Base-by-base conservation (phyloP, 2,329 filamentous ascomycete genomes). In the Peltaster fructicola region DNA sequence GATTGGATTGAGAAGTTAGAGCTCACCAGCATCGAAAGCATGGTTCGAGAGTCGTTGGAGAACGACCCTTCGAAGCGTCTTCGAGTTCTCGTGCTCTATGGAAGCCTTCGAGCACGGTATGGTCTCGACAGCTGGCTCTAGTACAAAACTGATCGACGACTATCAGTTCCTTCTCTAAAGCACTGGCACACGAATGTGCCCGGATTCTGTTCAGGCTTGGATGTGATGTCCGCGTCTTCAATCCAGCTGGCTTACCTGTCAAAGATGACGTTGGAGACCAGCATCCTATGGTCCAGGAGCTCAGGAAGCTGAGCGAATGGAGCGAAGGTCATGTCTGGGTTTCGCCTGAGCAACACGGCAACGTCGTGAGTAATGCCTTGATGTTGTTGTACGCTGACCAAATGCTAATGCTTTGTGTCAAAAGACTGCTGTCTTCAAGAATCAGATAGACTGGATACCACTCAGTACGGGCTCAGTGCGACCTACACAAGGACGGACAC, bases 381-480 rank as follows among this genome's bases (percentile, higher is more conserved):
- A 12, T 15, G 8, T 15, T 4, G 23, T 25, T n/a, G 17, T n/a
- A 20, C n/a, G 11, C 11, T 13, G 10, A 13, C 14, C 11, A n/a
- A 7, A 18, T 18, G 10, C 25, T 25, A 7, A 18, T n/a, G 10
- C 2, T 18, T 9, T 20, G 13, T 5, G 8, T 15, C 14, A 14
- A 10, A 23, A 65, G 56, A 73, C 69, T 0, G 67, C 60, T 4
- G 63, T 74, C 0, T 75, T 75, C 55, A 75, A 75, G 34, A 71
- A 72, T 34, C 69, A 75, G 34, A 74, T 75, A 23, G 71, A 76
- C 44, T 75, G 71, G 72, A 70, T 75, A 18, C 70, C 70, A 0
- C 51, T 76, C 0, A 60, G 54, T 2, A 63, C 63, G 0, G 69
- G 70, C 13, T 65, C 63, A 6, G 62, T 76, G 0, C 63, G 70